Conservation (phyloP, 2,329 filamentous ascomycete species). For the Colletotrichum godetiae region DNA sequence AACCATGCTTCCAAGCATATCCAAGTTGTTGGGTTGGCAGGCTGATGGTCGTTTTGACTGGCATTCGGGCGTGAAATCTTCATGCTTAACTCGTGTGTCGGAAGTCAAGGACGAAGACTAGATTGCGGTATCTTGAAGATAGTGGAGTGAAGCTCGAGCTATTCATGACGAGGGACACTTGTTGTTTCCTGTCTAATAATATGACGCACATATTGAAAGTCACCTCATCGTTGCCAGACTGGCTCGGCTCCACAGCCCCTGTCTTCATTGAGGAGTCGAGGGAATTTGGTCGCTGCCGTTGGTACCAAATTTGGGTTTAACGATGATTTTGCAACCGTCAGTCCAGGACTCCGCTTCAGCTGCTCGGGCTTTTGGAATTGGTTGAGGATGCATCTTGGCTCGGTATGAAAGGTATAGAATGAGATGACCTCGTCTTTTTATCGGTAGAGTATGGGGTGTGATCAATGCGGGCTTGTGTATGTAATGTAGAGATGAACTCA, state of each 20-base stretch:
- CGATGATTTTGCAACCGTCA: not conserved
- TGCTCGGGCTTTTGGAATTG: not conserved
- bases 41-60: not conserved
- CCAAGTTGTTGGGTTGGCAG: not conserved
- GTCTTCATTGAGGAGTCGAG: not conserved
- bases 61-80: not conserved
- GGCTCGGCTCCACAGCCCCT: not conserved
- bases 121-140: not conserved
- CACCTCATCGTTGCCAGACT: not conserved
- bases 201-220: not conserved
- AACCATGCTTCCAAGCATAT: not conserved
- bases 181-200: not conserved
- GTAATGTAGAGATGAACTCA: not conserved
- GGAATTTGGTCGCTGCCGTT: not conserved
- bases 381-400: not conserved
- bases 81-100: not conserved
- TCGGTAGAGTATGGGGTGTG: not conserved
- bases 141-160: not conserved
- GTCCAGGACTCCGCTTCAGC: not conserved
- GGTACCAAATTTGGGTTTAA: not conserved
- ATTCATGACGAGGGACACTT: not conserved
- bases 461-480: not conserved
- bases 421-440: not conserved
- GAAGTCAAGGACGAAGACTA: not conserved
- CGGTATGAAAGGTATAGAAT: not conserved